Evolutionary conservation across 768 basidiomycete species (phyloP).

Genomic region (Sarcodon sp.): DNA sequence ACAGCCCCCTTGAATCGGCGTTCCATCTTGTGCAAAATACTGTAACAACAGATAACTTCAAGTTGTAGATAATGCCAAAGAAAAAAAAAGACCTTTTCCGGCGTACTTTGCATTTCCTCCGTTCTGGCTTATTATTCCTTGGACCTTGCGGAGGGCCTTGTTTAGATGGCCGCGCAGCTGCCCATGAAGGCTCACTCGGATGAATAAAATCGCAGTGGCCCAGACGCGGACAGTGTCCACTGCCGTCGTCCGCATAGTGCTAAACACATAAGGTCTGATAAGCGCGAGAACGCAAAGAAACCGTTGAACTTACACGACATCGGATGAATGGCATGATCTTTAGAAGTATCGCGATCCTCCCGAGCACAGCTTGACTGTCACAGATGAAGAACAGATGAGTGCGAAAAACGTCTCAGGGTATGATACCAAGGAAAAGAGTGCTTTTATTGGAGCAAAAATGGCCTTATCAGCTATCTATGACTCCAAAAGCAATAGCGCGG

Average conservation of each 20-base stretch:
- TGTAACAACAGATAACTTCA: conserved; percentile 4
- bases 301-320: conserved; percentile 7
- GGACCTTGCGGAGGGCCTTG: too few species aligned
- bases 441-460: not conserved
- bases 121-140: too few species aligned
- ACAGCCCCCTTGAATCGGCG: conserved; percentile 16
- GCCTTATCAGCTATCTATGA: conserved; percentile 1
- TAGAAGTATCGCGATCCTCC: too few species aligned
- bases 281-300: conserved; percentile 8
- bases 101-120: too few species aligned
- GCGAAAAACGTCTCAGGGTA: conserved; percentile 9
- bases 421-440: not conserved
- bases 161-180: too few species aligned
- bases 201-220: too few species aligned
- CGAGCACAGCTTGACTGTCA: too few species aligned
- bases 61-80: not conserved
- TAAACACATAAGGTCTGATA: not conserved
- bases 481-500: not conserved
- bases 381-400: too few species aligned
- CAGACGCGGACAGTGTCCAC: too few species aligned
- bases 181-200: too few species aligned
- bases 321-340: conserved; percentile 5
- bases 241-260: too few species aligned
- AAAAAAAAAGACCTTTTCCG: too few species aligned
- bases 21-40: conserved; percentile 19